Conservation (phyloP, 352 stramenopile genomes). For the Globisporangium okanoganense region DNA sequence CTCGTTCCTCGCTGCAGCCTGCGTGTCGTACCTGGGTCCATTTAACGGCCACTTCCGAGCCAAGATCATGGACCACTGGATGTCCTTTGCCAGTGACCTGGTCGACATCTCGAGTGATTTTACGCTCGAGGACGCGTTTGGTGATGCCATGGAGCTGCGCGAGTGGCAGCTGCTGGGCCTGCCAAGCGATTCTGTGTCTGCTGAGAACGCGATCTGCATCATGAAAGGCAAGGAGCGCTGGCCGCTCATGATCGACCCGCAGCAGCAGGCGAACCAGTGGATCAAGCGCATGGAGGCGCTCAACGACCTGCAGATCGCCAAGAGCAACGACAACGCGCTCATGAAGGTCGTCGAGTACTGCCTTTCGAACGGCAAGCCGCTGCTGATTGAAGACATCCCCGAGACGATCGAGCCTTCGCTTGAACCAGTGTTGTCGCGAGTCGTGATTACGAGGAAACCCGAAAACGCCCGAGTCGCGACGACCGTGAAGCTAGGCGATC, state of each 20-base stretch:
- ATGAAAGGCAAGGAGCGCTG: constrained; percentile 83
- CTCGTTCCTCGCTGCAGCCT: constrained; percentile 58
- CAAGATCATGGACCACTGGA: constrained; percentile 33
- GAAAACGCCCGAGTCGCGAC: not conserved
- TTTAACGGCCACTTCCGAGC: constrained; percentile 51
- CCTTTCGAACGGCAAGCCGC: constrained; percentile 30
- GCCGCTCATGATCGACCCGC: constrained; percentile 93
- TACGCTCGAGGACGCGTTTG: constrained; percentile 62
- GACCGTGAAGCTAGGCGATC: constrained; percentile 67
- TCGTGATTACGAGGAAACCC: not conserved
- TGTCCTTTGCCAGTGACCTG: constrained; percentile 16
- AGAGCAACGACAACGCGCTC: constrained; percentile 46
- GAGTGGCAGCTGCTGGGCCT: constrained; percentile 87
- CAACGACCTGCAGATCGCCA: constrained; percentile 66
- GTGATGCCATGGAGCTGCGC: constrained; percentile 79
- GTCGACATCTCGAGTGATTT: constrained; percentile 41
- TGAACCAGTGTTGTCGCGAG: constrained; percentile 44
- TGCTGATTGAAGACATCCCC: constrained; percentile 58
- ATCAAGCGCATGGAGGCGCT: constrained; percentile 82
- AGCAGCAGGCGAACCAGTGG: constrained; percentile 92
- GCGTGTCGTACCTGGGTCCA: constrained; percentile 56
- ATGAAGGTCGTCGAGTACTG: constrained; percentile 37
- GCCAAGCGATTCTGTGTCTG: constrained; percentile 85
- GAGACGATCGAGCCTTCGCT: constrained; percentile 53
- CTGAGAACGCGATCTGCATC: constrained; percentile 90